A percentile compares a stretch with the other conserved stretches of the same genome.
phyloP scores from a whole-genome alignment of 805 yeast species.

The Yamadazyma nakazawae region DNA sequence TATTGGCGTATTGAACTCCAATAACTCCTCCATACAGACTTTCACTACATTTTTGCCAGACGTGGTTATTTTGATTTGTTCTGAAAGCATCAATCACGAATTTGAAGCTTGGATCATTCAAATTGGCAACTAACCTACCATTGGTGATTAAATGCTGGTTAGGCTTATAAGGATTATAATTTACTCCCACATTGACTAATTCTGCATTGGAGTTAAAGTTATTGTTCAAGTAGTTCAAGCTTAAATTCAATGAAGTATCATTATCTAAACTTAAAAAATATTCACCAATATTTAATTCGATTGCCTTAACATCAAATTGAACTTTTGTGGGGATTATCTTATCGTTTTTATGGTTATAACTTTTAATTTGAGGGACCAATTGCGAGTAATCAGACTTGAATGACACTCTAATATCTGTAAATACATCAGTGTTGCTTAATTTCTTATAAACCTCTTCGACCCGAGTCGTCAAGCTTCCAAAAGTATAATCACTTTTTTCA shows the following conservation, averaged over 20 bases:
- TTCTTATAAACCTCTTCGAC: slow-evolving; percentile 31
- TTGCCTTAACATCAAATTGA: slow-evolving; percentile 36
- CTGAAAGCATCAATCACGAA: slow-evolving; percentile 28
- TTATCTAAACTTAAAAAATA: slow-evolving; percentile 34
- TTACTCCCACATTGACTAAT: slow-evolving; percentile 47
- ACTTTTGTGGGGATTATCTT: slow-evolving; percentile 46
- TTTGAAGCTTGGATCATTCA: slow-evolving; percentile 44
- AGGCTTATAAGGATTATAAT: slow-evolving; percentile 52
- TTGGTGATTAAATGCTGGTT: slow-evolving; percentile 45
- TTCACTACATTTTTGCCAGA: slow-evolving; percentile 53
- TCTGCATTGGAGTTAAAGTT: slow-evolving; percentile 49
- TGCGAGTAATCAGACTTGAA: slow-evolving; percentile 40
- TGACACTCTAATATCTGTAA: slow-evolving; percentile 36
- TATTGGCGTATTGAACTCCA: slow-evolving; percentile 42
- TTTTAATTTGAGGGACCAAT: slow-evolving; percentile 21
- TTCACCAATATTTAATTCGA: slow-evolving; percentile 34
- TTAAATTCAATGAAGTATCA: slow-evolving; percentile 36
- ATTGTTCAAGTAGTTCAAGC: slow-evolving; percentile 39
- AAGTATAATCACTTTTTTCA: slow-evolving; percentile 39
- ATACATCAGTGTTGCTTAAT: slow-evolving; percentile 44
- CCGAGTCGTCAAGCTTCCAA: slow-evolving; percentile 37
- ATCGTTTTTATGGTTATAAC: slow-evolving; percentile 28
- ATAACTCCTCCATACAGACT: slow-evolving; percentile 49
- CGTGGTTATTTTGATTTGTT: slow-evolving; percentile 27
- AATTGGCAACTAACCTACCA: slow-evolving; percentile 42